A percentile compares a stretch with the other conserved stretches of the same genome.
phyloP scores from a whole-genome alignment of 2,329 filamentous ascomycete species.

The Zymoseptoria brevis region DNA sequence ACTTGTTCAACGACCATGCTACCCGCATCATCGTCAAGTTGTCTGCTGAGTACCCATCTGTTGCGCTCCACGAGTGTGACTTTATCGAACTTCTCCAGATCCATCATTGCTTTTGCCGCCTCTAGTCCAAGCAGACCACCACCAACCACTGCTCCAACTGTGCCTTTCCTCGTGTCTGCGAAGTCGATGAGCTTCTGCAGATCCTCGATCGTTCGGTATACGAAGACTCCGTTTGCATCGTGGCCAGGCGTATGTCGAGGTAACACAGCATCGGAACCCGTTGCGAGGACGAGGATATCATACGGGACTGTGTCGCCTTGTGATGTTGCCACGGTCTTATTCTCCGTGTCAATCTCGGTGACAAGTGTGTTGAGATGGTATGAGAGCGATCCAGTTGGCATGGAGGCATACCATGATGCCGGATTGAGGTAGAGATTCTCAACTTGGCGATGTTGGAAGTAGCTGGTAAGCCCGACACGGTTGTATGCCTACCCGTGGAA shows the following conservation, averaged over 20 bases:
- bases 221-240: slow-evolving; percentile 76
- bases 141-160: slow-evolving; percentile 68
- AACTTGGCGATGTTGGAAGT: slow-evolving; percentile 77
- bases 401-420: slow-evolving; percentile 66
- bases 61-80: slow-evolving; percentile 78
- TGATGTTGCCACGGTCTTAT: slow-evolving; percentile 62
- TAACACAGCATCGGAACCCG: slow-evolving; percentile 75
- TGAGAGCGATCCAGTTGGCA: slow-evolving; percentile 59
- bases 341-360: slow-evolving; percentile 54
- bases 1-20: slow-evolving; percentile 77
- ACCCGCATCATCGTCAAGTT: slow-evolving; percentile 75
- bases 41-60: slow-evolving; percentile 71
- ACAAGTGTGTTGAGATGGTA: slow-evolving; percentile 71
- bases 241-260: slow-evolving; percentile 65
- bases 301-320: slow-evolving; percentile 64
- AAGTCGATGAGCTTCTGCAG: slow-evolving; percentile 69
- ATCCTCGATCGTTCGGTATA: slow-evolving; percentile 81
- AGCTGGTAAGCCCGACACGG: slow-evolving; percentile 78
- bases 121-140: slow-evolving; percentile 80
- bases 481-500: slow-evolving; percentile 62
- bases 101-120: slow-evolving; percentile 86
- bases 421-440: slow-evolving; percentile 86
- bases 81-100: slow-evolving; percentile 63
- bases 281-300: slow-evolving; percentile 75
- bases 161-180: slow-evolving; percentile 57